Conservation (phyloP, 345 rosid genomes). For the Populus simonii region DNA sequence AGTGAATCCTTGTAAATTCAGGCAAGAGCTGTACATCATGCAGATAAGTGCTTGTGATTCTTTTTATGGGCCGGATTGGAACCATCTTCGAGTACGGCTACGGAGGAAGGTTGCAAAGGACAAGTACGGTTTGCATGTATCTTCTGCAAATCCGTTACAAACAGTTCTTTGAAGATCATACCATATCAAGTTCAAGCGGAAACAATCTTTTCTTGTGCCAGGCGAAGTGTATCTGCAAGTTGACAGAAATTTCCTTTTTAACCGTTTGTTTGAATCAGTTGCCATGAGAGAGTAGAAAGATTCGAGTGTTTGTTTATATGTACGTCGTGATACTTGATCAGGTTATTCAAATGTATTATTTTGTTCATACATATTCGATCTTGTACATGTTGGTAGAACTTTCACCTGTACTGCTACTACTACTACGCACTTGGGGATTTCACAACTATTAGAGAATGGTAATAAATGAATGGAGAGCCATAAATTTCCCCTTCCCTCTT, state of each 20-base stretch:
- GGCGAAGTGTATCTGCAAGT: background rate
- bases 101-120: background rate
- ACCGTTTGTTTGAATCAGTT: background rate
- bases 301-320: slow-evolving; percentile 2
- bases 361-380: slow-evolving; percentile 10
- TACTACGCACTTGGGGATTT: background rate
- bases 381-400: slow-evolving; percentile 12
- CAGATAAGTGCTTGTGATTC: slow-evolving; percentile 16
- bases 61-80: slow-evolving; percentile 8
- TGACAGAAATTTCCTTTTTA: background rate
- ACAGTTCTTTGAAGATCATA: slow-evolving; percentile 12
- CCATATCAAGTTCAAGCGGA: background rate
- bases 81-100: slow-evolving; percentile 2
- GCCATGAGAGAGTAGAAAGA: background rate
- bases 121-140: slow-evolving; percentile 3
- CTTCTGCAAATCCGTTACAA: background rate
- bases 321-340: background rate
- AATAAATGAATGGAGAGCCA: background rate
- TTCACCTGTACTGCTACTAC: background rate
- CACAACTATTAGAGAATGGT: slow-evolving; percentile 1
- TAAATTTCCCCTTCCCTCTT: background rate
- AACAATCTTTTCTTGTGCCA: background rate
- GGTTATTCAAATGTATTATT: background rate
- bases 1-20: slow-evolving; percentile 25
- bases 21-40: slow-evolving; percentile 32